Percentiles rank a stretch among this genome's conserved stretches.
These are phyloP conservation scores for Bimuria novae-zelandiae DNA, from an alignment of 2,329 filamentous ascomycete genomes.

Conservation along the genomic window DNA sequence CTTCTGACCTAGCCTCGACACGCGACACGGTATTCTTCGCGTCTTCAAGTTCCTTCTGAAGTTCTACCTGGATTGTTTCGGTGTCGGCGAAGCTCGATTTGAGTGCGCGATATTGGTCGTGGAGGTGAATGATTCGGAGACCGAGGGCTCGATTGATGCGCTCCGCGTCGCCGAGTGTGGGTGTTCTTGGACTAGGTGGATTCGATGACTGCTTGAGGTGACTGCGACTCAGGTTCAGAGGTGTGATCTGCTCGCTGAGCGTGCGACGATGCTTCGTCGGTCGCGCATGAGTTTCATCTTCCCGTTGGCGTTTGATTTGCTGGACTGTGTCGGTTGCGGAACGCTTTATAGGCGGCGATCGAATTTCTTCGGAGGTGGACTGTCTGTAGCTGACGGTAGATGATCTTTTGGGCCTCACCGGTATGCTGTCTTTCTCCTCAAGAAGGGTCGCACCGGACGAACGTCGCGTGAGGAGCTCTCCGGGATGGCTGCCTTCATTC, in stretches of 20 bases:
- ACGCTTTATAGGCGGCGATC: conserved; percentile 20
- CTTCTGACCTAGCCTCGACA: background rate
- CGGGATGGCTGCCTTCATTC: conserved; percentile 28
- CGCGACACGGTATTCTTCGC: background rate
- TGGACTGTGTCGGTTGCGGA: conserved; percentile 24
- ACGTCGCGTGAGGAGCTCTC: conserved; percentile 19
- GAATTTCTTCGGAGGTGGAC: conserved; percentile 10
- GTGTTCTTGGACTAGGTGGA: conserved; percentile 17
- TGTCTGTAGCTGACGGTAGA: conserved; percentile 50
- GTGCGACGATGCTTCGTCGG: conserved; percentile 20
- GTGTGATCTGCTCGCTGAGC: conserved; percentile 25
- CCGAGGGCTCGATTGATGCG: conserved; percentile 25
- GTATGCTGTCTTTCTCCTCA: conserved; percentile 17
- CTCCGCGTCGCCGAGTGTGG: conserved; percentile 17
- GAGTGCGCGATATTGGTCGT: conserved; percentile 18
- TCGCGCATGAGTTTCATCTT: conserved; percentile 20
- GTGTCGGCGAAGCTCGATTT: background rate
- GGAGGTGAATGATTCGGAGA: conserved; percentile 25
- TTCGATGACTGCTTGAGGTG: conserved; percentile 15
- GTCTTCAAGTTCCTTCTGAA: background rate
- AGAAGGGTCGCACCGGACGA: conserved; percentile 21
- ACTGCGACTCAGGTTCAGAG: conserved; percentile 5
- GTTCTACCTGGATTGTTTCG: background rate
- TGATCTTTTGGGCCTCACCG: conserved; percentile 64
- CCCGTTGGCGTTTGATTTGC: conserved; percentile 29